Conservation (phyloP, 2,329 filamentous ascomycete species). For the Pseudocercospora pini-densiflorae region DNA sequence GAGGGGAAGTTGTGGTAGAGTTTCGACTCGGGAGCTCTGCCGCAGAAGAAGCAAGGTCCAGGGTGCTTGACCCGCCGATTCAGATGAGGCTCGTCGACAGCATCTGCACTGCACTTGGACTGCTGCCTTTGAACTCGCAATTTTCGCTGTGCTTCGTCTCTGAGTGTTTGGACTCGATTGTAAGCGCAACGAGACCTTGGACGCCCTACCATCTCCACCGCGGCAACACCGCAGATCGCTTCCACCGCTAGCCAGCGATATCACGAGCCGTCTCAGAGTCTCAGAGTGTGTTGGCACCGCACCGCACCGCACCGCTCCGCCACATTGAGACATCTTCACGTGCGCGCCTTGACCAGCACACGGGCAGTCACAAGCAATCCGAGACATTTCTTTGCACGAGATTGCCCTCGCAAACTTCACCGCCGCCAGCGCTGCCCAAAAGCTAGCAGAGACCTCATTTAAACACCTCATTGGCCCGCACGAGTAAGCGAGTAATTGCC, state of each 20-base stretch:
- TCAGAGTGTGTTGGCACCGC: background rate
- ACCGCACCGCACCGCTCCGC: conserved; percentile 1
- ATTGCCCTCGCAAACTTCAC: background rate
- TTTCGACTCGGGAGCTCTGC: conserved; percentile 3
- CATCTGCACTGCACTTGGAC: background rate
- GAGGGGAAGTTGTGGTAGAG: background rate
- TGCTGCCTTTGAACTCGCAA: background rate
- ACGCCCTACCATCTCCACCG: too few relatives aligned
- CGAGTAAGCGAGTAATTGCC: conserved; percentile 5
- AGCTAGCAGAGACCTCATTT: background rate
- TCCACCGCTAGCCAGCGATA: background rate
- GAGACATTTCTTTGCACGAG: background rate
- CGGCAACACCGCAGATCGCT: too few relatives aligned
- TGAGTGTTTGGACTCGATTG: too few relatives aligned
- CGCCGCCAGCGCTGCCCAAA: background rate
- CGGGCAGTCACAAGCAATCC: background rate
- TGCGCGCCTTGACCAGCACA: background rate
- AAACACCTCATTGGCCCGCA: background rate
- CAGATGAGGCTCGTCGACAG: background rate
- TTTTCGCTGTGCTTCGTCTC: too few relatives aligned
- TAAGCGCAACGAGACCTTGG: too few relatives aligned
- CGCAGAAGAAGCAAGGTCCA: background rate
- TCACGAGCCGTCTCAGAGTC: background rate
- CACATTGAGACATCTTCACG: background rate
- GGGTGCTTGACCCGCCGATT: background rate